A percentile compares a stretch with the other conserved stretches of the same genome.
Conservation (phyloP, 495 filamentous ascomycete species). For the Hypoxylon subgilvum region DNA sequence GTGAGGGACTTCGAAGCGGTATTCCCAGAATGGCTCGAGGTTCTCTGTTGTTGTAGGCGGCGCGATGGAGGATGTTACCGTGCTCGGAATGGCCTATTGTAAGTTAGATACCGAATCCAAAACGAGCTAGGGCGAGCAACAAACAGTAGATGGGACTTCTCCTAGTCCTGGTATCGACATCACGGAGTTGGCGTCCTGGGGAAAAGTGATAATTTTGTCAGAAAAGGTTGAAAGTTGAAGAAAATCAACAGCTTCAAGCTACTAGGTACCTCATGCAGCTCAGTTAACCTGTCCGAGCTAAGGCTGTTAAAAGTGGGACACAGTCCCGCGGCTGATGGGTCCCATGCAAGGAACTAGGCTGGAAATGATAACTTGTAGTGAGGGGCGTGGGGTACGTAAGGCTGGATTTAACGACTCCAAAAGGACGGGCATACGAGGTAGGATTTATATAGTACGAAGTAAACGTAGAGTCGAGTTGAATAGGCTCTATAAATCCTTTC, state of each 20-base stretch:
- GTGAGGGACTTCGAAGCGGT: conserved; percentile 87
- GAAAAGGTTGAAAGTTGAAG: background rate
- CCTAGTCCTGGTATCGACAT: conserved; percentile 62
- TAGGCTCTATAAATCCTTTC: background rate
- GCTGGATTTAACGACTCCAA: too few species aligned
- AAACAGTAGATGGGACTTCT: conserved; percentile 53
- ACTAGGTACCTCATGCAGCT: too few species aligned
- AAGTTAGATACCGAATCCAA: conserved; percentile 13
- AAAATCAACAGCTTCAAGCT: background rate
- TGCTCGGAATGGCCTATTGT: conserved; percentile 32
- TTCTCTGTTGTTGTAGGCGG: conserved; percentile 35
- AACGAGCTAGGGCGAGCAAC: background rate
- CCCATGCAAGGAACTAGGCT: too few species aligned
- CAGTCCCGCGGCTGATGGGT: too few species aligned
- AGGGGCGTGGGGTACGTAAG: too few species aligned
- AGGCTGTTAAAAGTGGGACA: too few species aligned
- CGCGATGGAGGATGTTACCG: conserved; percentile 31
- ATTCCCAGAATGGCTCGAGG: conserved; percentile 69
- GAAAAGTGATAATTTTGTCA: background rate
- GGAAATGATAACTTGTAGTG: too few species aligned
- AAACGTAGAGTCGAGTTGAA: too few species aligned
- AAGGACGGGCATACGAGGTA: too few species aligned
- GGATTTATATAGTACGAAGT: too few species aligned
- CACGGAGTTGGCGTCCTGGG: background rate
- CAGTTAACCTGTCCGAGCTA: too few species aligned